Percentiles rank a stretch among this genome's conserved stretches.
Conservation (phyloP, 2,329 filamentous ascomycete genomes). For the Scedosporium boydii region DNA sequence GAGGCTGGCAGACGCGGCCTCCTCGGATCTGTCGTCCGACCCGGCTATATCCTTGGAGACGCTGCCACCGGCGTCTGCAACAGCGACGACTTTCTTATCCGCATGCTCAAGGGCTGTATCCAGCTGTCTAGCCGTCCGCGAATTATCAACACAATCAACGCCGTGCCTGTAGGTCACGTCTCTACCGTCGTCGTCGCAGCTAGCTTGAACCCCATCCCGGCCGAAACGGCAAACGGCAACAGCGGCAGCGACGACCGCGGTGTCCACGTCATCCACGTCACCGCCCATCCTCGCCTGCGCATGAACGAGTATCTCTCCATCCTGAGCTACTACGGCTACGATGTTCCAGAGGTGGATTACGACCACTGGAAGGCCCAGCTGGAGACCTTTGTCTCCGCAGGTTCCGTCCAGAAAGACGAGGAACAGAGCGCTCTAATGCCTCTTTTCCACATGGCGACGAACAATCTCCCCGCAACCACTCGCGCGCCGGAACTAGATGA, state of each 20-base stretch:
- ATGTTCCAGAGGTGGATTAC: conserved; percentile 57
- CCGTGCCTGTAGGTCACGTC: conserved; percentile 79
- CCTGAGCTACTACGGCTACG: conserved; percentile 65
- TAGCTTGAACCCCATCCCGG: conserved; percentile 47
- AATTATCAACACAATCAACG: conserved; percentile 82
- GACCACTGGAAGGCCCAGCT: conserved; percentile 53
- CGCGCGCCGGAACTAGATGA: conserved; percentile 62
- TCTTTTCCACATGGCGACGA: conserved; percentile 63
- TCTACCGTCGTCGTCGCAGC: conserved; percentile 69
- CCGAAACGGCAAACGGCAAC: too few relatives aligned
- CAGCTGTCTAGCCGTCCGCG: conserved; percentile 65
- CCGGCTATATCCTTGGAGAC: conserved; percentile 78
- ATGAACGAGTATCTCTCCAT: conserved; percentile 67
- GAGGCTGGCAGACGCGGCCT: conserved; percentile 73
- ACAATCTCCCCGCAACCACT: conserved; percentile 57
- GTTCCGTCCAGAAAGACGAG: conserved; percentile 15
- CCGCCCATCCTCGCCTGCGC: conserved; percentile 65
- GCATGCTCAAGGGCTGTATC: conserved; percentile 78
- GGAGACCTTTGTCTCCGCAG: conserved; percentile 16
- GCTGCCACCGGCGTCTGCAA: conserved; percentile 59
- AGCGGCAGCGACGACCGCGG: neutral
- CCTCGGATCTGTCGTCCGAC: conserved; percentile 63
- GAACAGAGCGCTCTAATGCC: conserved; percentile 36
- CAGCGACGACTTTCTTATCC: conserved; percentile 84
- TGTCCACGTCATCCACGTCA: conserved; percentile 60